phyloP scores from a whole-genome alignment of 2,329 filamentous ascomycete genomes.

The Hymenoscyphus fraxineus region DNA sequence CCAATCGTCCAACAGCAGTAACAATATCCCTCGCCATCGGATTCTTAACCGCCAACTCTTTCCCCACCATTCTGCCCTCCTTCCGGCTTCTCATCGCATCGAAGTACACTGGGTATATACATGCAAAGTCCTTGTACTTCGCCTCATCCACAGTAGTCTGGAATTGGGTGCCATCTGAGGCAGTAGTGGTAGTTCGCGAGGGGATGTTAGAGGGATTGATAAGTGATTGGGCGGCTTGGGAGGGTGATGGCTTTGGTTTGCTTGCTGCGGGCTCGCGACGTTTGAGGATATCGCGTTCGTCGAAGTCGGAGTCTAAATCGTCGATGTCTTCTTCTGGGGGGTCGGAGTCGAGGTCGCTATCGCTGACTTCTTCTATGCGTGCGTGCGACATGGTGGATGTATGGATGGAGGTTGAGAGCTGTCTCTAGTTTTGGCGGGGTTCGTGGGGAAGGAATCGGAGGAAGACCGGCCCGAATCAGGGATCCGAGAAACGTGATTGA shows the following conservation, averaged over 20 bases:
- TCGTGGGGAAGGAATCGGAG: constrained; percentile 8
- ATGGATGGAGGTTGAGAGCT: constrained; percentile 11
- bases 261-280: constrained; percentile 14
- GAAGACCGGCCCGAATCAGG: background rate
- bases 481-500: background rate
- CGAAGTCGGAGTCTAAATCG: constrained; percentile 56
- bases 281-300: constrained; percentile 42
- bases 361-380: constrained; percentile 87
- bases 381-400: constrained; percentile 68
- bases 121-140: constrained; percentile 73
- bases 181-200: constrained; percentile 35
- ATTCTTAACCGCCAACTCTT: constrained; percentile 70
- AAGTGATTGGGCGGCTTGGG: constrained; percentile 37
- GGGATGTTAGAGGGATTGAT: constrained; percentile 40
- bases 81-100: constrained; percentile 70
- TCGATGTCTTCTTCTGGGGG: constrained; percentile 81
- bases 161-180: constrained; percentile 37
- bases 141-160: constrained; percentile 44
- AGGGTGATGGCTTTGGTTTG: constrained; percentile 30
- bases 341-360: constrained; percentile 68
- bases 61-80: constrained; percentile 75
- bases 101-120: constrained; percentile 95
- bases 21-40: constrained; percentile 88
- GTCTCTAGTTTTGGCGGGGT: constrained; percentile 15
- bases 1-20: constrained; percentile 72